Evolutionary conservation across 176 grass and related monocot species (phyloP).

Genomic region (Puya raimondii): DNA sequence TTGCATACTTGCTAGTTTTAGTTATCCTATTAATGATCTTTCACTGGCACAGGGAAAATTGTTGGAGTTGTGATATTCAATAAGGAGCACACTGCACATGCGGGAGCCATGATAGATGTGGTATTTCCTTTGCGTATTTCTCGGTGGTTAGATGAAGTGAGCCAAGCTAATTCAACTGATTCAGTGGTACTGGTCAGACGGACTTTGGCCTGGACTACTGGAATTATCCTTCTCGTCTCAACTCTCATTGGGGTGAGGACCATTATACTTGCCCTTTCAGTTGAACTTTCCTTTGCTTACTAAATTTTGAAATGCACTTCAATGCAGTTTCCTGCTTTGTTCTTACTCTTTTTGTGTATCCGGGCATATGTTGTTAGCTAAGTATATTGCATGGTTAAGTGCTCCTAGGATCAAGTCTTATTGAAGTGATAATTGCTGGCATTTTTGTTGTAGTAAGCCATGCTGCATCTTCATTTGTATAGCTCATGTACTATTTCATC

Average conservation of each 20-base stretch:
- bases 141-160: slow-evolving; percentile 61
- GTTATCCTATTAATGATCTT: not conserved
- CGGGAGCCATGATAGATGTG: slow-evolving; percentile 45
- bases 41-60: slow-evolving; percentile 53
- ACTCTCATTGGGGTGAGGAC: slow-evolving; percentile 81
- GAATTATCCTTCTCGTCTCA: slow-evolving; percentile 78
- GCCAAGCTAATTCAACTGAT: slow-evolving; percentile 20
- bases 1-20: not conserved
- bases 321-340: no score
- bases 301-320: slow-evolving; percentile 7
- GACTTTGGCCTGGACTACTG: slow-evolving; percentile 88
- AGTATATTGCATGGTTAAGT: no score
- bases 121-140: slow-evolving; percentile 53
- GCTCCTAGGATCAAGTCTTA: no score
- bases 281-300: slow-evolving; percentile 9
- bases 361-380: no score
- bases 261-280: slow-evolving; percentile 6
- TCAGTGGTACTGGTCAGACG: slow-evolving; percentile 45
- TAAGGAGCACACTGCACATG: slow-evolving; percentile 29
- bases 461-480: no score
- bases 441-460: no score
- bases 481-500: no score
- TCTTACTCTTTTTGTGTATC: no score
- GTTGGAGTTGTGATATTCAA: slow-evolving; percentile 55
- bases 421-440: no score